These are phyloP conservation scores for Botrytis hyacinthi DNA, from an alignment of 2,329 filamentous ascomycete genomes.

Conservation along the genomic window DNA sequence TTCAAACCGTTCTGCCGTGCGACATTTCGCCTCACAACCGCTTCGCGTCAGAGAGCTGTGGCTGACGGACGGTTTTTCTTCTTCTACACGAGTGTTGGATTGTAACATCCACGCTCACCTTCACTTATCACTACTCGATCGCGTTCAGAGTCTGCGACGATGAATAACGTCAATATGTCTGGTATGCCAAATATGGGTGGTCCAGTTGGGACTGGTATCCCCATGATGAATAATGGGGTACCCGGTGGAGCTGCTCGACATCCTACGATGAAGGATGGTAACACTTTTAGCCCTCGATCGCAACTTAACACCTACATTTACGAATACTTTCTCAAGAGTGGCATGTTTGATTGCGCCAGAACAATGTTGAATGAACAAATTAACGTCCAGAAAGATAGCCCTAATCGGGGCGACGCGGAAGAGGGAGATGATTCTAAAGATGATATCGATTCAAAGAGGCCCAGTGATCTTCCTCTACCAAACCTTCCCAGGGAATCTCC, in stretches of 20 bases:
- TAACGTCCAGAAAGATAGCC: constrained; percentile 65
- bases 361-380: constrained; percentile 67
- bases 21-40: constrained; percentile 30
- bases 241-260: constrained; percentile 33
- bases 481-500: constrained; percentile 62
- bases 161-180: constrained; percentile 53
- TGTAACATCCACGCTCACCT: constrained; percentile 24
- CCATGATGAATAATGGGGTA: constrained; percentile 58
- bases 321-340: constrained; percentile 84
- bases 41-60: constrained; percentile 35
- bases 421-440: constrained; percentile 79
- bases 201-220: constrained; percentile 60
- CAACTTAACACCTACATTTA: constrained; percentile 85
- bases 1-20: constrained; percentile 12
- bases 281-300: constrained; percentile 42
- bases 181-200: constrained; percentile 66
- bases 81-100: constrained; percentile 23
- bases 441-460: constrained; percentile 69
- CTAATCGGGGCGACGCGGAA: constrained; percentile 66
- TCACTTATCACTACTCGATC: constrained; percentile 27
- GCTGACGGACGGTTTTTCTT: constrained; percentile 29
- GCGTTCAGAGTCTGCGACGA: constrained; percentile 33
- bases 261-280: constrained; percentile 39
- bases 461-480: constrained; percentile 75
- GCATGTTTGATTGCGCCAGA: constrained; percentile 80